phyloP scores from a whole-genome alignment of 768 basidiomycete species.

The Tylopilus felleus region DNA sequence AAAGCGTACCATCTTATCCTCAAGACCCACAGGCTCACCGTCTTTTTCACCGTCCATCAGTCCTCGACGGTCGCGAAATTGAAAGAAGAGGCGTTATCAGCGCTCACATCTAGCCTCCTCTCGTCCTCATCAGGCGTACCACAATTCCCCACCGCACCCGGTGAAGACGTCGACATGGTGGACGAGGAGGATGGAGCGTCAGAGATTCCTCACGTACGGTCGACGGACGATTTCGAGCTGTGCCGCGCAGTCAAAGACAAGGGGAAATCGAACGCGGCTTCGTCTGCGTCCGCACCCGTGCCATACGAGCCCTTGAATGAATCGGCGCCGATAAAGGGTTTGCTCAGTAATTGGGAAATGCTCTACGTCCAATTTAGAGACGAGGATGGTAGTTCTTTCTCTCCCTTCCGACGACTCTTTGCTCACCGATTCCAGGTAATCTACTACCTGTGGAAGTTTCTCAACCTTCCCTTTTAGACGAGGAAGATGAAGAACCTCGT shows the following conservation, averaged over 20 bases:
- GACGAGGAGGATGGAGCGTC: conserved; percentile 4
- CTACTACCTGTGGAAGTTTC: conserved; percentile 58
- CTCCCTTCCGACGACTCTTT: neutral
- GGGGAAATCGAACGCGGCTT: conserved; percentile 40
- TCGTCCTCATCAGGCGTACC: conserved; percentile 25
- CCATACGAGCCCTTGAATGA: conserved; percentile 49
- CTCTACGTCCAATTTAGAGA: conserved; percentile 68
- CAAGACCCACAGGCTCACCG: conserved; percentile 69
- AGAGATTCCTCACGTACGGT: conserved; percentile 35
- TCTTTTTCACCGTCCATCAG: conserved; percentile 56
- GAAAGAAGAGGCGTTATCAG: conserved; percentile 61
- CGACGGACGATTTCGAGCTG: conserved; percentile 58
- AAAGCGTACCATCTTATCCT: conserved; percentile 67
- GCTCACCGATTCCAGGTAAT: conserved; percentile 40
- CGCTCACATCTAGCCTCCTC: conserved; percentile 49
- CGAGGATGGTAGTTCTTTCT: conserved; percentile 43
- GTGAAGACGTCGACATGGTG: conserved; percentile 26
- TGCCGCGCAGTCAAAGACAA: conserved; percentile 52
- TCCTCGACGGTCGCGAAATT: conserved; percentile 53
- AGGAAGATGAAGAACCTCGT: conserved; percentile 50
- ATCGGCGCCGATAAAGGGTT: conserved; percentile 44
- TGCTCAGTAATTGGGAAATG: conserved; percentile 61
- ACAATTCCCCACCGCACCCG: conserved; percentile 29
- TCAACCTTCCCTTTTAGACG: conserved; percentile 56
- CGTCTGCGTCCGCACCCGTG: conserved; percentile 14